Base-by-base conservation (phyloP, 208 protist genomes). In the Angomonas ambiguus region DNA sequence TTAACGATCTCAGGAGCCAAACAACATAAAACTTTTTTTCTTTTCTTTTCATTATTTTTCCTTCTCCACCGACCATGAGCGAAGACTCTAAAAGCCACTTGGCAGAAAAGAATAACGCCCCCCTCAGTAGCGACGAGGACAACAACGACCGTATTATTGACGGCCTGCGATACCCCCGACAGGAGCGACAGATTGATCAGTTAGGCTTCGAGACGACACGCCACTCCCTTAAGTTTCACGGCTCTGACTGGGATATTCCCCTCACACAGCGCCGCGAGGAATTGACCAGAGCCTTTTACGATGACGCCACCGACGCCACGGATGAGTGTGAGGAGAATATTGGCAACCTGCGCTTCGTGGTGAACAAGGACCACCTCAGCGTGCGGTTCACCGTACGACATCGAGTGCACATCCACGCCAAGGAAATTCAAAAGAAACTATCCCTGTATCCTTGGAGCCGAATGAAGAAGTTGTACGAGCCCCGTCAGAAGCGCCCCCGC, bases 331-430 rank as follows among this genome's bases (percentile, higher is more conserved):
- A 61, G 58, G 72, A 79, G 25, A 78, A 80, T 57, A 80, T 93
- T 34, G 62, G 71, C 42, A 70, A 81, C 55, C 13, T 93, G n/a
- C 76, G 74, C n/a, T 87, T 91, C 65, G 71, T 83, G 34, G 72
- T 87, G 28, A 81, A 41, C 6, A 59, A 72, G 16, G 61, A 61
- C 8, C 79, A 81, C 57, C 49, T 91, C 13, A 32, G 70, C 25
- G 73, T 84, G n/a, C 82, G 83, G 63, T 67, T 84, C 57, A 81
- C 59, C 18, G 76, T 91, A 27, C 85, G 85, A 22, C 85, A 91
- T 70, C 72, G 77, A 51, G 65, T 70, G 16, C 64, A 76, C 58
- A 74, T 71, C 27, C 73, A 75, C 6, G 62, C 51, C 55, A 57
- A 74, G 57, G 71, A 75, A 56, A 72, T 88, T 24, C 85, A 91